Percentiles rank a stretch among this genome's conserved stretches.
Evolutionary conservation across 164 flowering plant genomes (phyloP).

Genomic region (Aristolochia contorta): DNA sequence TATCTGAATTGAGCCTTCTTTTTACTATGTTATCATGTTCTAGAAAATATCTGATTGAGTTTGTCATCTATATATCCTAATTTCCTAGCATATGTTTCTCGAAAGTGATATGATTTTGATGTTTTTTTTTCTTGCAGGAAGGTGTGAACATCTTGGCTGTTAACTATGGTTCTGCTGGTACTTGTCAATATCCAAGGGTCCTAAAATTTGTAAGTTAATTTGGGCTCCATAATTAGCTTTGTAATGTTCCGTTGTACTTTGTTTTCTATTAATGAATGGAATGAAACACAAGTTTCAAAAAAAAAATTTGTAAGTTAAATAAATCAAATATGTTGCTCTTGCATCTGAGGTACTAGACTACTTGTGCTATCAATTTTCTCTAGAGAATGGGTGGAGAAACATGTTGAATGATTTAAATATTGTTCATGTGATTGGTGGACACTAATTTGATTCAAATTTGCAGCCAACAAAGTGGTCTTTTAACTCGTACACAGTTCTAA

Average conservation of each 20-base stretch:
- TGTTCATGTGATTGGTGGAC: neutral
- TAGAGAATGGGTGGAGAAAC: neutral
- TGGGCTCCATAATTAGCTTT: no score
- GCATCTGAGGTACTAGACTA: neutral
- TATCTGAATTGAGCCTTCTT: no score
- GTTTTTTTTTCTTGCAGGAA: conserved; percentile 34
- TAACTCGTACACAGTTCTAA: conserved; percentile 73
- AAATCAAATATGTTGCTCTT: neutral
- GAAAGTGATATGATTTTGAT: no score
- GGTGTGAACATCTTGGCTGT: conserved; percentile 80
- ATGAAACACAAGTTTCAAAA: no score
- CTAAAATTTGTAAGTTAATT: conserved; percentile 56
- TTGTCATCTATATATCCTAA: no score
- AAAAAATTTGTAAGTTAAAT: conserved; percentile 51
- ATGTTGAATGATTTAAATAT: no score
- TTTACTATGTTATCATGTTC: no score
- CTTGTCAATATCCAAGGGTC: conserved; percentile 73
- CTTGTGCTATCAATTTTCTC: neutral
- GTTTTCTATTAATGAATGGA: no score
- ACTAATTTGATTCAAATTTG: conserved; percentile 11
- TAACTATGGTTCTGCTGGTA: conserved; percentile 79
- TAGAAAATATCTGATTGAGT: no score
- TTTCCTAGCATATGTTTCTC: no score
- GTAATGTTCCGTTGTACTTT: no score
- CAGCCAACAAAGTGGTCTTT: conserved; percentile 94